These are phyloP conservation scores for Fusarium torulosum DNA, from an alignment of 2,329 filamentous ascomycete genomes.

Conservation along the genomic window DNA sequence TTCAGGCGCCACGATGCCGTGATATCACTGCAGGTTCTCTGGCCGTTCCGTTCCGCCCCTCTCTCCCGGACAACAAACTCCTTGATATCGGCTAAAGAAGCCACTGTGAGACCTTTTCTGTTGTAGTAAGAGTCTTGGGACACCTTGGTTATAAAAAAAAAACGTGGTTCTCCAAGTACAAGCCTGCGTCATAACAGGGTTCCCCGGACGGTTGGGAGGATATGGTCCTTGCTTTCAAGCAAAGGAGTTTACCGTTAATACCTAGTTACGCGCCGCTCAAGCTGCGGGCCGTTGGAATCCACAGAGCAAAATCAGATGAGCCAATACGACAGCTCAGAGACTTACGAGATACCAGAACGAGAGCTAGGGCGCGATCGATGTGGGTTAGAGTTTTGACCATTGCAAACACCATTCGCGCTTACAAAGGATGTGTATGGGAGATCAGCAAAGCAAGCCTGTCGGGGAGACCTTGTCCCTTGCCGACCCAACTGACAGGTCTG, in stretches of 20 bases:
- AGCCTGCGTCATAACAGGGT: background rate
- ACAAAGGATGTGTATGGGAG: background rate
- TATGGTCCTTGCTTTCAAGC: background rate
- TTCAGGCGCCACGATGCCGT: conserved; percentile 9
- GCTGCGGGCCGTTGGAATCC: conserved; percentile 10
- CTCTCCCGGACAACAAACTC: background rate
- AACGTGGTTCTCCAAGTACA: background rate
- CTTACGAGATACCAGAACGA: conserved; percentile 8
- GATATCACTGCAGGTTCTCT: conserved; percentile 7
- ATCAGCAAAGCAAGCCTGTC: conserved; percentile 11
- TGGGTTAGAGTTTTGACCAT: conserved; percentile 30
- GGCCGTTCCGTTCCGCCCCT: conserved; percentile 12
- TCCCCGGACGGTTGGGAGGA: background rate
- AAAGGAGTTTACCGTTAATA: background rate
- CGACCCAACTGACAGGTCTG: conserved; percentile 32
- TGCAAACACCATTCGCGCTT: conserved; percentile 1
- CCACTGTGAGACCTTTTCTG: background rate
- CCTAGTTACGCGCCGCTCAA: background rate
- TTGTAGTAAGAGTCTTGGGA: conserved; percentile 1
- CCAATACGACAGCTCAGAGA: conserved; percentile 4
- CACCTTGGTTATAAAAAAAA: background rate
- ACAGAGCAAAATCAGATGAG: background rate
- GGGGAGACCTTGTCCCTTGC: conserved; percentile 13
- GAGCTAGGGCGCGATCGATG: conserved; percentile 12
- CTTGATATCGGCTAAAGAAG: conserved; percentile 3